These are phyloP conservation scores for Fusarium nurragi DNA, from an alignment of 2,329 filamentous ascomycete species.

Conservation along the genomic window DNA sequence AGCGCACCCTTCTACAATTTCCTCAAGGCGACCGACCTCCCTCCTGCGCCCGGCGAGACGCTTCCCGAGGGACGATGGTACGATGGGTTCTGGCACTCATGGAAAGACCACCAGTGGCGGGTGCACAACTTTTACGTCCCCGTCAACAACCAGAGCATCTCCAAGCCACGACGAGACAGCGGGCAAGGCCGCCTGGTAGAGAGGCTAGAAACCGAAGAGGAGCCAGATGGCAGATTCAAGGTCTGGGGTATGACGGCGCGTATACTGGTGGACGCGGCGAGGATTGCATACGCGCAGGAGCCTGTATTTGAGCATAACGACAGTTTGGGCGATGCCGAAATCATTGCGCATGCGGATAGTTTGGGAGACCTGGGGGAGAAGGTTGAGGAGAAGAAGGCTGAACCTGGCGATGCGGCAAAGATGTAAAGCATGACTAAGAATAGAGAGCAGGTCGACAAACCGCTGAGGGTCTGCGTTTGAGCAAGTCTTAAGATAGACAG, in stretches of 20 bases:
- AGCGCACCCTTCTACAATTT: slow-evolving; percentile 90
- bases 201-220: slow-evolving; percentile 58
- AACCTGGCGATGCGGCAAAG: slow-evolving; percentile 46
- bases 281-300: slow-evolving; percentile 82
- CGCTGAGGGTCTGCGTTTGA: neutral
- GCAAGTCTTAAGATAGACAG: neutral
- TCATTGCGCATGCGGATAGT: slow-evolving; percentile 58
- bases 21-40: slow-evolving; percentile 68
- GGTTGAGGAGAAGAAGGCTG: slow-evolving; percentile 43
- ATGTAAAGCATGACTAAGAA: slow-evolving; percentile 41
- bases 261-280: slow-evolving; percentile 87
- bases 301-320: slow-evolving; percentile 81
- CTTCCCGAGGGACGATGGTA: slow-evolving; percentile 78
- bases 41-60: slow-evolving; percentile 49
- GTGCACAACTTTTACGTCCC: slow-evolving; percentile 95
- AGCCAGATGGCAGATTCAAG: slow-evolving; percentile 70
- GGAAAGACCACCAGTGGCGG: slow-evolving; percentile 80
- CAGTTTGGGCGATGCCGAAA: slow-evolving; percentile 61
- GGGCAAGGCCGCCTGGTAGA: slow-evolving; percentile 57
- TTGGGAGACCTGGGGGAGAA: slow-evolving; percentile 59
- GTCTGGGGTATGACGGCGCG: slow-evolving; percentile 96
- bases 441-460: neutral
- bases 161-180: slow-evolving; percentile 61
- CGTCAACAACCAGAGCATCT: slow-evolving; percentile 74
- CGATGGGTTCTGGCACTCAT: slow-evolving; percentile 81